These are phyloP conservation scores for Xylaria intraflava DNA, from an alignment of 495 filamentous ascomycete genomes.

Conservation along the genomic window DNA sequence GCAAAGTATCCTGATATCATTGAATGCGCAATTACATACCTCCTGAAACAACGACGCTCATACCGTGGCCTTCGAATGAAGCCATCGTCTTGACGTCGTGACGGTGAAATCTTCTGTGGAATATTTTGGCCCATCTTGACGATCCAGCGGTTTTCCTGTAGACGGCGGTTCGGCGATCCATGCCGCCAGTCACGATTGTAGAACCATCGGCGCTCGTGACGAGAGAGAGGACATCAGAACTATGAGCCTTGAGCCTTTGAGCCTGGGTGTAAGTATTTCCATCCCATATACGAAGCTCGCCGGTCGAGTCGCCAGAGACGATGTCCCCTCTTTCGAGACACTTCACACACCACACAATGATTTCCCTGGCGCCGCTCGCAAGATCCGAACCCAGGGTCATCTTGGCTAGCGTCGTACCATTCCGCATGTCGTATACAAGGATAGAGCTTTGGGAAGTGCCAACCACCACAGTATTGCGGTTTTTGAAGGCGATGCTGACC, in stretches of 20 bases:
- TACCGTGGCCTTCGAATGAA: slow-evolving; percentile 70
- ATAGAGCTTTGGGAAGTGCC: slow-evolving; percentile 92
- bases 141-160: slow-evolving; percentile 62
- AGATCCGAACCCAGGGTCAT: slow-evolving; percentile 80
- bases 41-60: slow-evolving; percentile 88
- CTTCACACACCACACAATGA: slow-evolving; percentile 89
- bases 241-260: slow-evolving; percentile 77
- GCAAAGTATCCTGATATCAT: background rate
- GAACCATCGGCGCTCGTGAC: slow-evolving; percentile 72
- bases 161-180: slow-evolving; percentile 77
- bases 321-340: slow-evolving; percentile 80
- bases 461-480: slow-evolving; percentile 71
- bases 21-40: slow-evolving; percentile 47
- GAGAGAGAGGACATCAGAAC: slow-evolving; percentile 84
- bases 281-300: slow-evolving; percentile 89
- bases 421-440: slow-evolving; percentile 79
- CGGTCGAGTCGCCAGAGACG: slow-evolving; percentile 89
- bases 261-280: slow-evolving; percentile 80
- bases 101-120: slow-evolving; percentile 72
- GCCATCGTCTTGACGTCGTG: slow-evolving; percentile 97
- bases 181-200: slow-evolving; percentile 82
- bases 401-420: slow-evolving; percentile 61
- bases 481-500: slow-evolving; percentile 83
- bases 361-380: slow-evolving; percentile 68
- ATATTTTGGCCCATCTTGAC: slow-evolving; percentile 73